phyloP scores from a whole-genome alignment of 1,139 yeast genomes.

The Martiniozyma asiatica region DNA sequence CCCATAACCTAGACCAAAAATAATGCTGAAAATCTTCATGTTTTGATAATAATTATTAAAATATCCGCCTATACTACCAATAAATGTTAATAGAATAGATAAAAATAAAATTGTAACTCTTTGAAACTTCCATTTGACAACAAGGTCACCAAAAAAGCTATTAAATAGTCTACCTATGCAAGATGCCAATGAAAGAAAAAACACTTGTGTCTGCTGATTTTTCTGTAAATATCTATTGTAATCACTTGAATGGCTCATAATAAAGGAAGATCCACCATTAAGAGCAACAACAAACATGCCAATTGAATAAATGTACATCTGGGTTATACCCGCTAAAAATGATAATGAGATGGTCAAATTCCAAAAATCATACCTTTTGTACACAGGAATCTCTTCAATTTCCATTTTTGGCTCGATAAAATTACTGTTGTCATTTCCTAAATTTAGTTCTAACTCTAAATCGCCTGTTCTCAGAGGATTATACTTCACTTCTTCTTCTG shows the following conservation, averaged over 20 bases:
- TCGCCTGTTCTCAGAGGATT: no score
- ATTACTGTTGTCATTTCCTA: no score
- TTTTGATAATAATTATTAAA: slow-evolving; percentile 21
- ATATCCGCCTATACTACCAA: slow-evolving; percentile 33
- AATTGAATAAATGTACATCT: slow-evolving; percentile 50
- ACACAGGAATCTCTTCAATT: slow-evolving; percentile 15
- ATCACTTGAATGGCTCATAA: slow-evolving; percentile 7
- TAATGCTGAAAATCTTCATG: slow-evolving; percentile 30
- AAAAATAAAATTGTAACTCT: slow-evolving; percentile 35
- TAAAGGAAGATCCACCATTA: slow-evolving; percentile 20
- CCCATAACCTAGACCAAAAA: slow-evolving; percentile 47
- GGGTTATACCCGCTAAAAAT: slow-evolving; percentile 43
- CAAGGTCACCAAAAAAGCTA: slow-evolving; percentile 41
- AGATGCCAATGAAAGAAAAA: slow-evolving; percentile 41
- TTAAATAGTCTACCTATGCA: slow-evolving; percentile 41
- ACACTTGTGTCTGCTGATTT: slow-evolving; percentile 47
- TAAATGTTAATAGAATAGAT: slow-evolving; percentile 31
- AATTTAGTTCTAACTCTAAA: no score
- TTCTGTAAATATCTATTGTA: slow-evolving; percentile 24
- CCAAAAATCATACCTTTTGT: slow-evolving; percentile 35
- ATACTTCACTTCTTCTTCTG: slow-evolving; percentile 12
- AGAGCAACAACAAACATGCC: slow-evolving; percentile 50
- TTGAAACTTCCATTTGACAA: slow-evolving; percentile 27
- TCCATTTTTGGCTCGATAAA: no score
- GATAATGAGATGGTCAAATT: slow-evolving; percentile 35